Evolutionary conservation across 495 filamentous ascomycete species (phyloP), one percentile per base, ranked within the genome.

Genomic region (Cudoniella acicularis): DNA sequence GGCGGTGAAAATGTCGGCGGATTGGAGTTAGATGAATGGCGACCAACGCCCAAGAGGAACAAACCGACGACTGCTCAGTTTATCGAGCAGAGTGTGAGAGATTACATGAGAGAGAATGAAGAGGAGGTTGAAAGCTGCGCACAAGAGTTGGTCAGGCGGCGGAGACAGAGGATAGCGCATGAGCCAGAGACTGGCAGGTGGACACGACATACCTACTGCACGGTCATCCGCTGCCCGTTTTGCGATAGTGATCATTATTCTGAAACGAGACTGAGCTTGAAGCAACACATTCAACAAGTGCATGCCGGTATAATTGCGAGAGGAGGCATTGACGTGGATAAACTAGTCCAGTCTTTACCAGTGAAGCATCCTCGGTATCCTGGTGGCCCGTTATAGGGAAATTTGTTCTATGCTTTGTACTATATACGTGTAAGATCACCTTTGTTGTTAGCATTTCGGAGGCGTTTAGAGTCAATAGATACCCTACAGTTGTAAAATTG

Each of bases 1-100:
- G 50, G 50, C 18, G 50, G 50, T 10, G 50, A 53, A 21, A 24
- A 16, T 3, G 50, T 53, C 26, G 50, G 50, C n/a, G 50, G 50
- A 21, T 27, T 53, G 36, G 30, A 18, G 9, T 2, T 53, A 16
- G 50, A 53, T 21, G 50, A 53, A 36, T 53, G 50, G 50, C 16
- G 24, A 36, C 4, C 24, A 42, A 49, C 13, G 10, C 47, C 20
- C 18, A 49, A 49, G 47, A 53, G 50, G 24, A 53, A 53, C 16
- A 2, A 53, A 10, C 50, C 50, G 36, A 18, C 24, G 2, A 53
- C 50, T 13, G n/a, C 10, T 1, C 16, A 16, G 50, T 36, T 53
- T 8, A 53, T 53, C 50, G 30, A 42, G 50, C 20, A 17, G 25
- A 30, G 25, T 10, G 24, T 53, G 4, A 36, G 17, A 17, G 26